Base-by-base conservation (phyloP, 2,329 filamentous ascomycete species). In the Botrytis hyacinthi region DNA sequence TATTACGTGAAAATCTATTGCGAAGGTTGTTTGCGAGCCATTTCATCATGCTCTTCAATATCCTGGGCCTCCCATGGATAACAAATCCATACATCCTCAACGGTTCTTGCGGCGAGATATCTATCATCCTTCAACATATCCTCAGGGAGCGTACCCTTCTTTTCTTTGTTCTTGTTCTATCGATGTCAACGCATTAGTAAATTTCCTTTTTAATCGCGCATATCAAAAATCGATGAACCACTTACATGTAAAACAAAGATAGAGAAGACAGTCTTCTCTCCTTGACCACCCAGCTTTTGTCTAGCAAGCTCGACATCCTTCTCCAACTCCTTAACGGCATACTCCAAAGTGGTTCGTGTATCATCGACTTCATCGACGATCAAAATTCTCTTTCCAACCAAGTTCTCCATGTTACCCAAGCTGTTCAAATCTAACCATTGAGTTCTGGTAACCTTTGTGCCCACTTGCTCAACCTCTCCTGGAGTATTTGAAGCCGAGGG, bases 41-140 rank as follows among this genome's bases (percentile, higher is more conserved):
- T 82, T 74, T 85, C 84, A 84, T 98, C 95, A 82, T 98, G 95
- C 87, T 95, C 93, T 42, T 97, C 94, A 81, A 98, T 98, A 82
- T 98, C 93, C 48, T 84, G 92, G 61, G 96, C 96, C 86, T 98
- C 96, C 96, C 96, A 99, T 26, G 96, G 96, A 84, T 99, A 99
- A 87, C 94, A 97, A 82, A 98, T 98, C 96, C 96, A 99, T 77
- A 94, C 91, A 84, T 99, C 95, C n/a, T 88, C 89, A 46, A 97
- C 93, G 9, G 95, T 98, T 81, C 92, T 87, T 35, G 96, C 94
- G 35, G 96, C 96, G 78, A 92, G 84, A 84, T 99, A 99, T 79
- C 92, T 87, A 73, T 88, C 88, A 72, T 90, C 84, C 59, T 87
- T 84, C 76, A 95, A 86, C 88, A 98, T 94, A 54, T 94, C 90